These are phyloP conservation scores for Choricystis sp. DNA, from an alignment of 139 green algal species.

Conservation along the genomic window DNA sequence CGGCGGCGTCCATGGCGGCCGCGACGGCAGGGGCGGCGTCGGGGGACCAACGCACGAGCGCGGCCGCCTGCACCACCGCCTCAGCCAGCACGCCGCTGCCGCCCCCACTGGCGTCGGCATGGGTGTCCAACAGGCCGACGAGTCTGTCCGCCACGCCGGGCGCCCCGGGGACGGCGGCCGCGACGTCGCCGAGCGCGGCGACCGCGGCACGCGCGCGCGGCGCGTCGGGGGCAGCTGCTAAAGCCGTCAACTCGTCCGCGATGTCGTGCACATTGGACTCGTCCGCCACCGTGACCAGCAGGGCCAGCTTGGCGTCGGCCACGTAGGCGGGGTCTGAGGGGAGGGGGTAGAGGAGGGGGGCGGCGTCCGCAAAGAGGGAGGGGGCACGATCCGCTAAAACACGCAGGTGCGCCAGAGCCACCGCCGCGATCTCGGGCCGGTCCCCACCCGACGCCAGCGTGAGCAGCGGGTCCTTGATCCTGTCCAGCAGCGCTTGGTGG, in stretches of 20 bases:
- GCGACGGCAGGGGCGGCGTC: no score
- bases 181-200: neutral
- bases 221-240: neutral
- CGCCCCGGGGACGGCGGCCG: neutral
- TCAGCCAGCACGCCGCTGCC: neutral
- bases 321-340: neutral
- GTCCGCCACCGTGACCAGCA: neutral
- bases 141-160: neutral
- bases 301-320: neutral
- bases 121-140: neutral
- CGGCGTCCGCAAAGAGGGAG: neutral
- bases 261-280: neutral
- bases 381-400: neutral
- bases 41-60: neutral
- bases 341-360: neutral
- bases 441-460: neutral
- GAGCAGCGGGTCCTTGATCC: neutral
- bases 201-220: neutral
- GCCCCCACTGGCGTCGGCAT: no score
- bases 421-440: neutral
- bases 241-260: neutral
- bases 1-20: neutral
- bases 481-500: slow-evolving; percentile 48
- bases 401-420: neutral
- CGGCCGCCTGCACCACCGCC: neutral